A percentile compares a stretch with the other conserved stretches of the same genome.
Conservation (phyloP, 345 rosid genomes). For the Eutrema yunnanense region DNA sequence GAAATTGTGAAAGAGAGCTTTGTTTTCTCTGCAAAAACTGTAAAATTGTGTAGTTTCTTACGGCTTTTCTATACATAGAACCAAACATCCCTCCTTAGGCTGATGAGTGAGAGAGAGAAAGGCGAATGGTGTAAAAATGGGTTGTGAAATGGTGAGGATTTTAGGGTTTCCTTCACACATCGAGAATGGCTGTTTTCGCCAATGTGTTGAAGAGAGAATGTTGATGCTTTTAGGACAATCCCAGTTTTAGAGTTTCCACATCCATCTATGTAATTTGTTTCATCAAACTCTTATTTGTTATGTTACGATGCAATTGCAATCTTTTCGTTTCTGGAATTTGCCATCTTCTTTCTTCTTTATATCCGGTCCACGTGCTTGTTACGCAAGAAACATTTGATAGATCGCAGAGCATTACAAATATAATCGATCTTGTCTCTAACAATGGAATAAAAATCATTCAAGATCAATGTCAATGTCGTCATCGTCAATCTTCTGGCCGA, state of each 20-base stretch:
- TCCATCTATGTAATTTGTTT: too few relatives aligned
- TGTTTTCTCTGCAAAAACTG: slow-evolving; percentile 41
- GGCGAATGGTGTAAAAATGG: slow-evolving; percentile 39
- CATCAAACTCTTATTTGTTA: neutral
- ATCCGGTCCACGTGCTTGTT: neutral
- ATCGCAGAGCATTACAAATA: neutral
- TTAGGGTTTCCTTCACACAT: slow-evolving; percentile 40
- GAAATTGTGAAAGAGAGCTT: slow-evolving; percentile 12
- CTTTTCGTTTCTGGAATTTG: neutral
- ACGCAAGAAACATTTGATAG: neutral
- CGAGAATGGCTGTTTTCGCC: slow-evolving; percentile 31
- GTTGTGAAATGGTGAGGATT: slow-evolving; percentile 28
- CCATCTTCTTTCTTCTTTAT: neutral
- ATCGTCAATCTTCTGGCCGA: slow-evolving; percentile 54
- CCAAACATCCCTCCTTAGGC: slow-evolving; percentile 25
- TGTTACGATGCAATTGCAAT: neutral
- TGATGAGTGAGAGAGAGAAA: slow-evolving; percentile 32
- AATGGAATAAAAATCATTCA: slow-evolving; percentile 12
- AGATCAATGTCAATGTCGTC: slow-evolving; percentile 21
- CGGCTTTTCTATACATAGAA: slow-evolving; percentile 42
- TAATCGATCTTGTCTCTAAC: neutral
- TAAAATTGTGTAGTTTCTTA: slow-evolving; percentile 60
- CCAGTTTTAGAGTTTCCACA: slow-evolving; percentile 30
- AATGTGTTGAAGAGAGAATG: slow-evolving; percentile 13
- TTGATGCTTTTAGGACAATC: slow-evolving; percentile 23